Percentiles rank a stretch among this genome's conserved stretches.
Conservation (phyloP, 2,329 filamentous ascomycete species). For the Onygena corvina region DNA sequence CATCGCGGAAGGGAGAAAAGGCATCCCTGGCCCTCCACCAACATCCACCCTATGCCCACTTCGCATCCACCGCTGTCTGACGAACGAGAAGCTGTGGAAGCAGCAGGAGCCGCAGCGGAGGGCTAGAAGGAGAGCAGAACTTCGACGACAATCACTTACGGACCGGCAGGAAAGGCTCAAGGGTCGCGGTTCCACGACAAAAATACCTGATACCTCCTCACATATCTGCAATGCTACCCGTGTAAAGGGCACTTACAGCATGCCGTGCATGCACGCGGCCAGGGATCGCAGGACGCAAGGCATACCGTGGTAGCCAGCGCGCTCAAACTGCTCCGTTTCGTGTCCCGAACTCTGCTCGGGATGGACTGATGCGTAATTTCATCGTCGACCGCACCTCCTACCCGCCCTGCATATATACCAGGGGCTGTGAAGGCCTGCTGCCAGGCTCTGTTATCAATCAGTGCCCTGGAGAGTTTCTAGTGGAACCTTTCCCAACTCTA, state of each 20-base stretch:
- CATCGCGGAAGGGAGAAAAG: too few relatives aligned
- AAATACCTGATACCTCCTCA: too few relatives aligned
- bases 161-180: too few relatives aligned
- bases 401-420: neutral
- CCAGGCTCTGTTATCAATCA: conserved; percentile 1
- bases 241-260: too few relatives aligned
- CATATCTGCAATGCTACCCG: too few relatives aligned
- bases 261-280: neutral
- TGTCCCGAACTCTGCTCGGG: neutral
- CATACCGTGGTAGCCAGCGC: neutral
- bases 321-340: neutral
- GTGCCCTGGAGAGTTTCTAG: neutral
- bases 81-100: too few relatives aligned
- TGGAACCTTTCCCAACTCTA: conserved; percentile 2
- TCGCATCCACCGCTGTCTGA: too few relatives aligned
- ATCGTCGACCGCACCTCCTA: neutral
- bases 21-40: neutral
- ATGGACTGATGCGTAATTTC: neutral
- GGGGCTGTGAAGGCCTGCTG: neutral
- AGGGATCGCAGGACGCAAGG: neutral
- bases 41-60: neutral
- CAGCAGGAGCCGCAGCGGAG: too few relatives aligned
- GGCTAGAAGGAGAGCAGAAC: too few relatives aligned
- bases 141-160: too few relatives aligned
- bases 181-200: too few relatives aligned